These are phyloP conservation scores for Rugosomyces carneus DNA, from an alignment of 1,284 basidiomycete species.

Conservation along the genomic window DNA sequence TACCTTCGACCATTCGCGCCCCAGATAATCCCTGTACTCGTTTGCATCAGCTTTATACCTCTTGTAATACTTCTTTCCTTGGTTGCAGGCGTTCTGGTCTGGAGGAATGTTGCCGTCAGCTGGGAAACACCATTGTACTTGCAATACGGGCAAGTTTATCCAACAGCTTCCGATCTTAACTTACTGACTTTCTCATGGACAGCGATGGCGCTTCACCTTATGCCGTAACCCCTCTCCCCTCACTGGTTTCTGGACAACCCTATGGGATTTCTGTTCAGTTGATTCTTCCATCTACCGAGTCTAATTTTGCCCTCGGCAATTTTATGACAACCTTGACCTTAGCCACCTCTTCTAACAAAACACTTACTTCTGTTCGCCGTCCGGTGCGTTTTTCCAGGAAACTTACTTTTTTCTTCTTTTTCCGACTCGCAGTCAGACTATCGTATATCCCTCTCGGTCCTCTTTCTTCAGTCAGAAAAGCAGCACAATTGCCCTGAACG, in stretches of 20 bases:
- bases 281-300: constrained; percentile 56
- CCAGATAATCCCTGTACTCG: constrained; percentile 52
- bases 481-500: constrained; percentile 37
- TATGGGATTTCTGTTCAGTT: constrained; percentile 68
- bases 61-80: constrained; percentile 52
- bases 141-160: constrained; percentile 62
- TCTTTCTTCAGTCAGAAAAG: constrained; percentile 35
- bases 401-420: constrained; percentile 4
- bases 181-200: constrained; percentile 2
- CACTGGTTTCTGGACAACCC: constrained; percentile 50
- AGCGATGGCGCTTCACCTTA: constrained; percentile 63
- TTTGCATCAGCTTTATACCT: constrained; percentile 58
- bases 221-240: constrained; percentile 44
- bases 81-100: constrained; percentile 63
- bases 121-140: constrained; percentile 64
- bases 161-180: constrained; percentile 1
- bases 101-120: constrained; percentile 58
- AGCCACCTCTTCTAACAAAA: constrained; percentile 50
- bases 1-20: constrained; percentile 44
- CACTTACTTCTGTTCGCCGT: constrained; percentile 49
- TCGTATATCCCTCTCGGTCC: constrained; percentile 42
- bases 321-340: constrained; percentile 70
- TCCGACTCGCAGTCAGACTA: constrained; percentile 40
- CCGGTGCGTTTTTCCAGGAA: constrained; percentile 44
- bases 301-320: constrained; percentile 69